Percentiles rank a stretch among this genome's conserved stretches.
Conservation (phyloP, 129 eudicot genomes). For the Silybum marianum region DNA sequence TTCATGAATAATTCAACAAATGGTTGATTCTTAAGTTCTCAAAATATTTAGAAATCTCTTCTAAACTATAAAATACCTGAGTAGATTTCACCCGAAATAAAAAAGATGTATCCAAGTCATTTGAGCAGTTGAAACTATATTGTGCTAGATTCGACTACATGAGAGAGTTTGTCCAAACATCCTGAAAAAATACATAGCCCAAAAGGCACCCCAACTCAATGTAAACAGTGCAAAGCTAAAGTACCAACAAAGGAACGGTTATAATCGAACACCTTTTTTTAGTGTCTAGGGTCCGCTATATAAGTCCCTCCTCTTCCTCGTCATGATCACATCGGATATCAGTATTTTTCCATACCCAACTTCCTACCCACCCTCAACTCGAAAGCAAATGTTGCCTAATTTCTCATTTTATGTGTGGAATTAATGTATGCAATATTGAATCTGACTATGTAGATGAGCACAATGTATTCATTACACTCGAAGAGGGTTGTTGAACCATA, state of each 20-base stretch:
- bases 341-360: no score
- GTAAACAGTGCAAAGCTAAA: not conserved
- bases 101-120: no score
- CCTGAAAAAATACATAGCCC: not conserved
- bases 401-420: conserved; percentile 5
- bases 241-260: not conserved
- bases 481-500: conserved; percentile 11
- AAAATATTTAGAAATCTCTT: not conserved
- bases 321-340: no score
- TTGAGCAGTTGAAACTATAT: not conserved
- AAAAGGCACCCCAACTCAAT: not conserved
- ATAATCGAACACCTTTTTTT: not conserved
- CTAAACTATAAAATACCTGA: not conserved
- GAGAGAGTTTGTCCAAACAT: not conserved
- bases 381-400: no score
- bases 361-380: no score
- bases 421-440: not conserved
- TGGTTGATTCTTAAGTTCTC: no score
- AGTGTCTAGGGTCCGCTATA: not conserved
- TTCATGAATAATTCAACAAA: not conserved
- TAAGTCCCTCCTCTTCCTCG: not conserved
- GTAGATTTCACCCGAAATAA: not conserved
- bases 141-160: not conserved
- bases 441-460: not conserved
- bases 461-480: not conserved